Evolutionary conservation across 169 alveolate genomes (phyloP).

Genomic region (Plasmodium blacklocki): DNA sequence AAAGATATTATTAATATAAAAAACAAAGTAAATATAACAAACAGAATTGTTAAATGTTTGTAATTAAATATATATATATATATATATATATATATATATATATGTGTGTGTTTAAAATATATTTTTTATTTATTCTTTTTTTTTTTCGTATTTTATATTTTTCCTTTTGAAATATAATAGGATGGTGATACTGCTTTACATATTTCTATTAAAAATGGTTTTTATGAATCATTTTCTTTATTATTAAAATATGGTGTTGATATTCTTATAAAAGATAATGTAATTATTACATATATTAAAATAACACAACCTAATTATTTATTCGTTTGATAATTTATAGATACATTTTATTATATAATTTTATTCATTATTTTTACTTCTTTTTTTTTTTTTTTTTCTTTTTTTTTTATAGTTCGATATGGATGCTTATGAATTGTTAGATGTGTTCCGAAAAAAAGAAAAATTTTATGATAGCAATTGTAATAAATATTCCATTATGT

Average conservation of each 20-base stretch:
- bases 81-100: neutral
- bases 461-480: slow-evolving; percentile 55
- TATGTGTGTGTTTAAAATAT: neutral
- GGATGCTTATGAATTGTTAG: slow-evolving; percentile 53
- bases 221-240: slow-evolving; percentile 41
- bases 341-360: neutral
- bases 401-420: slow-evolving; percentile 47
- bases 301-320: neutral
- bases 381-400: neutral
- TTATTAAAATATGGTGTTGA: slow-evolving; percentile 65
- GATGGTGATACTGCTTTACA: slow-evolving; percentile 75
- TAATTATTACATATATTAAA: slow-evolving; percentile 26
- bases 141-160: neutral
- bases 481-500: slow-evolving; percentile 31
- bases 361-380: neutral
- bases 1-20: slow-evolving; percentile 62
- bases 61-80: neutral
- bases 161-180: slow-evolving; percentile 16
- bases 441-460: slow-evolving; percentile 56
- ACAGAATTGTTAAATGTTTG: neutral
- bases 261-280: slow-evolving; percentile 47
- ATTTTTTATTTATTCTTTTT: neutral
- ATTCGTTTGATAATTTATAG: neutral
- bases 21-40: slow-evolving; percentile 40
- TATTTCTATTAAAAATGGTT: slow-evolving; percentile 68